Base-by-base conservation (phyloP, 768 basidiomycete genomes). In the Chalciporus piperatus region DNA sequence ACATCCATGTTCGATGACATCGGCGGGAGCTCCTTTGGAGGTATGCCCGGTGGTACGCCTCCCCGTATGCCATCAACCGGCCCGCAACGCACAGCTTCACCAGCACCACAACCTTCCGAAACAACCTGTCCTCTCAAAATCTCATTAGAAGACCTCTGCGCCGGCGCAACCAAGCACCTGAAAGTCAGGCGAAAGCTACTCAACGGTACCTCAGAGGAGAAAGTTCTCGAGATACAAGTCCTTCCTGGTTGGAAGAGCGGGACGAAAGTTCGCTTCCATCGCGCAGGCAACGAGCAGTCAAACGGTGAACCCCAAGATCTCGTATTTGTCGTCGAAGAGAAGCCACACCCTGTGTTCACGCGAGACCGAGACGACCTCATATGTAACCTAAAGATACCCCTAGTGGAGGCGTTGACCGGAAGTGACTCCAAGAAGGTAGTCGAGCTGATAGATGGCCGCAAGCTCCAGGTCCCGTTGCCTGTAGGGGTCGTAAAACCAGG, bases 291-390 rank as follows among this genome's bases (percentile, higher is more conserved):
- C 68, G 92, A 94, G 61, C 76, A 78, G 46, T 64, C 73, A 12
- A 67, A 55, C 30, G 86, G 87, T 11, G 86, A 86, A 41, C 67
- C 87, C 13, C 92, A 94, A 62, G 92, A 95, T 66, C 78, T 99
- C n/a, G 94, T 94, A 28, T 98, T 99, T 65, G 83, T 96, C 42
- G 83, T 97, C n/a, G 95, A 97, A 69, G 93, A 98, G 72, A 98
- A 96, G 71, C 85, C 87, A 9, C 91, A 98, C 68, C 69, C 78
- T 0, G 67, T 76, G 16, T 97, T 91, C 70, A 78, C 73, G 52
- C 79, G 95, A 20, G 84, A 89, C 8, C 92, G 87, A 28, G 89
- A 96, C 71, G 85, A 97, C 66, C 79, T 98, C 41, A 63, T 79
- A 40, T 78, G 78, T 51, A 75, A 66, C 17, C 49, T 88, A 38